phyloP scores from a whole-genome alignment of 2,329 filamentous ascomycete genomes.

The Sphaerostilbella broomeana region DNA sequence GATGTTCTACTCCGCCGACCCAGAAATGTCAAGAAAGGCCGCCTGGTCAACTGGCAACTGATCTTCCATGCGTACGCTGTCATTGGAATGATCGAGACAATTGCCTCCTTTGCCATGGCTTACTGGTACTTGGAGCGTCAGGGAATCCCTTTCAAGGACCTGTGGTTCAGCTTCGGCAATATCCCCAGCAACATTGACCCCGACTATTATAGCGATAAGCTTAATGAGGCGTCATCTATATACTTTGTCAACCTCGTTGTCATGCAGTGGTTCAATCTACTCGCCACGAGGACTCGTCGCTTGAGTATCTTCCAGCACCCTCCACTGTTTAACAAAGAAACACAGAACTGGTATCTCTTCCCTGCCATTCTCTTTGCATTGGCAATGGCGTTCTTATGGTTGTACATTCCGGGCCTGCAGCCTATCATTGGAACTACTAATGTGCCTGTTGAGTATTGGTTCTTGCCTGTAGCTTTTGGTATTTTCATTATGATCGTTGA shows the following conservation, averaged over 20 bases:
- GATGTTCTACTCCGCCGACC: slow-evolving; percentile 66
- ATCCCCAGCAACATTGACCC: slow-evolving; percentile 44
- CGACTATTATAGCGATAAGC: slow-evolving; percentile 46
- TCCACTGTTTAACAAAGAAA: slow-evolving; percentile 56
- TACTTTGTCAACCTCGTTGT: slow-evolving; percentile 78
- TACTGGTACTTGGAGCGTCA: slow-evolving; percentile 58
- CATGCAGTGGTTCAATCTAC: slow-evolving; percentile 74
- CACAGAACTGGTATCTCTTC: slow-evolving; percentile 62
- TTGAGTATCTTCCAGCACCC: slow-evolving; percentile 67
- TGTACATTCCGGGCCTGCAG: slow-evolving; percentile 62
- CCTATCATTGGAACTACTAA: slow-evolving; percentile 50
- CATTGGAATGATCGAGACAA: slow-evolving; percentile 57
- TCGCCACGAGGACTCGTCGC: slow-evolving; percentile 59
- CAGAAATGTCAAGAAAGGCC: slow-evolving; percentile 61
- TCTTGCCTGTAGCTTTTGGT: slow-evolving; percentile 68
- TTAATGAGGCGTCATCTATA: slow-evolving; percentile 63
- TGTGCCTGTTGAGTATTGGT: slow-evolving; percentile 69
- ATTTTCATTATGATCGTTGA: slow-evolving; percentile 52
- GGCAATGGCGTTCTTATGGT: slow-evolving; percentile 61
- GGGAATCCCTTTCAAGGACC: slow-evolving; percentile 56
- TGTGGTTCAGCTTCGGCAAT: slow-evolving; percentile 63
- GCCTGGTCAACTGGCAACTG: slow-evolving; percentile 66
- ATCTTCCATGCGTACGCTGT: slow-evolving; percentile 67
- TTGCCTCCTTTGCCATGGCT: slow-evolving; percentile 56
- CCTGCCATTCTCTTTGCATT: slow-evolving; percentile 65